Percentiles rank a stretch among this genome's conserved stretches.
Conservation (phyloP, 306 rosid species). For the Vicia faba region DNA sequence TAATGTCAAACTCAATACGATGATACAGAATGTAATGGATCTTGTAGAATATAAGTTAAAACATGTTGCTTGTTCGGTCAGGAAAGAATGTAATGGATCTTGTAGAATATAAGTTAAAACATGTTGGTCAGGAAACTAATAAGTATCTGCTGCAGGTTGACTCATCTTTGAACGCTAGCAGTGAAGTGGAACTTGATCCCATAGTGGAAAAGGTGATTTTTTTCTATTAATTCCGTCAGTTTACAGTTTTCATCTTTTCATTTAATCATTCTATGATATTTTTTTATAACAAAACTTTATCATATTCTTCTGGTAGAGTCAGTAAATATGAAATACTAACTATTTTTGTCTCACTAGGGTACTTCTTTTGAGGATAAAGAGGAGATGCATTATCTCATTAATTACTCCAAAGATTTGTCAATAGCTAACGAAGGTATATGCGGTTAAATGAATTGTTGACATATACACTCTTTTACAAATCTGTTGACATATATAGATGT, state of each 20-base stretch:
- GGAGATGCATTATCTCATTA: constrained; percentile 32
- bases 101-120: constrained; percentile 26
- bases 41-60: constrained; percentile 29
- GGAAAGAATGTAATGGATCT: constrained; percentile 37
- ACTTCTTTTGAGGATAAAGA: constrained; percentile 28
- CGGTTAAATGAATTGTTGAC: constrained; percentile 5
- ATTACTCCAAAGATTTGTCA: constrained; percentile 33
- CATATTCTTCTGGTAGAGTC: background rate
- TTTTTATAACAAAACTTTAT: background rate
- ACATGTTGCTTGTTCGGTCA: background rate
- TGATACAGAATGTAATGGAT: constrained; percentile 28
- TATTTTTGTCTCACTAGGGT: constrained; percentile 45
- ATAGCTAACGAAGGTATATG: constrained; percentile 54
- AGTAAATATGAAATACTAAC: background rate
- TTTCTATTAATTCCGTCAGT: background rate
- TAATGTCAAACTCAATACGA: constrained; percentile 9
- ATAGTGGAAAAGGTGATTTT: constrained; percentile 35
- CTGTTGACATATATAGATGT: background rate
- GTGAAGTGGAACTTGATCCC: constrained; percentile 24
- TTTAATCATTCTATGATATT: constrained; percentile 1
- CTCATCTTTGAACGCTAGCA: constrained; percentile 31
- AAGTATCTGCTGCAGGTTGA: constrained; percentile 39
- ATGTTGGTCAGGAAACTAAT: constrained; percentile 14
- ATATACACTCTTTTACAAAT: constrained; percentile 11
- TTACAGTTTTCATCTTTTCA: background rate